Base-by-base conservation (phyloP, 768 basidiomycete genomes). In the Termitomyces sp. region DNA sequence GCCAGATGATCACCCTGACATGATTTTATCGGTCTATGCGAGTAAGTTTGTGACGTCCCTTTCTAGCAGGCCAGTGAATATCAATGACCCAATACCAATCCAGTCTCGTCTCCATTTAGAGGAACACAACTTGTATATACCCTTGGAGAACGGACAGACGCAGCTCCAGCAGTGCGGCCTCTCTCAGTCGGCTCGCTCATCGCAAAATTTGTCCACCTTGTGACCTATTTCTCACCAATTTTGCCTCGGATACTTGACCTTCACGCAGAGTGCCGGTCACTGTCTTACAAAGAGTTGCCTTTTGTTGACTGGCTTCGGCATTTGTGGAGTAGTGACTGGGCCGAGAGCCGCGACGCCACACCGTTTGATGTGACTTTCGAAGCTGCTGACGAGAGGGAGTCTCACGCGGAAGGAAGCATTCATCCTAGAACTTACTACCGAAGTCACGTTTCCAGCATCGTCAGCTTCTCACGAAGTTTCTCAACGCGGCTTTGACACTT, bases 291-390 rank as follows among this genome's bases (percentile, higher is more conserved):
- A n/a, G 71, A 80, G 24, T 64, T 69, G 6, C 73, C 76, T 1
- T 60, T 76, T 46, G 0, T 48, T 10, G 54, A 64, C 0, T 67
- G 79, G 20, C 45, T 78, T 26, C 63, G 64, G 20, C 74, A 78
- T 33, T 63, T 82, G 10, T 74, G 76, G 72, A 72, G 67, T 55
- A 80, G 77, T 56, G 77, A 79, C 16, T 82, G 81, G 80, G 78
- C 78, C 0, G 75, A 75, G 57, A 73, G 77, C 36, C 62, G 67
- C 10, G 81, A 83, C 60, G 75, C 75, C 1, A 68, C 75, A 8
- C 77, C 80, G 0, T 81, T 71, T 54, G 81, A 82, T 55, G 71
- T 72, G 24, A 81, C 81, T 3, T 80, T 79, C 54, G 67, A 75
- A 49, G 75, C 77, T 5, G 73, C 72, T 6, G 75, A 80, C 51